phyloP scores from a whole-genome alignment of 164 flowering plant genomes.

The Liriodendron chinense region DNA sequence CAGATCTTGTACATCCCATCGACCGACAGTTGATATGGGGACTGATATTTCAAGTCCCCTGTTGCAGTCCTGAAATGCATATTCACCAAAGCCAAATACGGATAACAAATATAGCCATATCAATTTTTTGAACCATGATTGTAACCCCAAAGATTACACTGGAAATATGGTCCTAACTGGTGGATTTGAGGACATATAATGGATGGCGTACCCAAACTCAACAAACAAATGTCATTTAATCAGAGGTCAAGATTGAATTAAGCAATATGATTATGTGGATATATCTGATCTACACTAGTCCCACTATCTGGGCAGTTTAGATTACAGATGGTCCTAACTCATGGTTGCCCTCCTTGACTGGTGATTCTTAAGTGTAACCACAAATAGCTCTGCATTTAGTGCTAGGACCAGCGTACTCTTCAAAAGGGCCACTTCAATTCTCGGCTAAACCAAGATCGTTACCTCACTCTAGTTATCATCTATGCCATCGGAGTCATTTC shows the following conservation, averaged over 20 bases:
- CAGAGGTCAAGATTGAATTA: neutral
- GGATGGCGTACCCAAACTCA: neutral
- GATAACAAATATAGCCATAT: neutral
- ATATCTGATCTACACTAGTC: too few relatives aligned
- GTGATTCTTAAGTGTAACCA: too few relatives aligned
- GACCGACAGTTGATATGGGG: neutral
- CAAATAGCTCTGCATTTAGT: too few relatives aligned
- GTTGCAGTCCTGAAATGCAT: neutral
- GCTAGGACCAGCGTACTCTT: too few relatives aligned
- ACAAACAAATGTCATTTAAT: neutral
- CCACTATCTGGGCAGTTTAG: too few relatives aligned
- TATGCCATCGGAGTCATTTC: too few relatives aligned
- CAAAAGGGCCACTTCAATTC: too few relatives aligned
- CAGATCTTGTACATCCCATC: too few relatives aligned
- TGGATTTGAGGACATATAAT: neutral
- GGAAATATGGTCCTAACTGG: neutral
- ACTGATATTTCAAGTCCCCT: neutral
- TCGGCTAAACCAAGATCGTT: too few relatives aligned
- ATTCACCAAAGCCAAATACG: neutral
- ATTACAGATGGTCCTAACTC: too few relatives aligned
- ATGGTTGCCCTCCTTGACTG: too few relatives aligned
- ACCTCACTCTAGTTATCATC: too few relatives aligned
- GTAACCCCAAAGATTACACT: neutral
- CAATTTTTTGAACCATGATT: neutral
- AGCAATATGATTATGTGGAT: neutral